Percentiles rank a stretch among this genome's conserved stretches.
Evolutionary conservation across 2,329 filamentous ascomycete species (phyloP).

Genomic region (Monilinia vaccinii-corymbosi): DNA sequence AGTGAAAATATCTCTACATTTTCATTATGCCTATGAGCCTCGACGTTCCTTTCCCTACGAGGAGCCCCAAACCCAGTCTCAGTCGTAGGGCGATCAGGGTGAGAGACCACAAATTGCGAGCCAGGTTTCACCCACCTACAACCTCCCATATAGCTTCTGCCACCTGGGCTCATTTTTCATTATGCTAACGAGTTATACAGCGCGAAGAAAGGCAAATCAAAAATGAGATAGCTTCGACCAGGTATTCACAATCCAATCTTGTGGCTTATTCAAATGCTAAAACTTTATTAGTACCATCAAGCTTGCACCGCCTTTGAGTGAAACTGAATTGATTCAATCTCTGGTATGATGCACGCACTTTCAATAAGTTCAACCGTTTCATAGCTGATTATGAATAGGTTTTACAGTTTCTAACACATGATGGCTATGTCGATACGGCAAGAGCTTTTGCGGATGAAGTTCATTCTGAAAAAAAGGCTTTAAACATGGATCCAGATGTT

Average conservation of each 20-base stretch:
- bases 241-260: slow-evolving; percentile 22
- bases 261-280: neutral
- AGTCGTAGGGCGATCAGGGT: too few relatives aligned
- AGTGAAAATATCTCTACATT: slow-evolving; percentile 24
- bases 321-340: slow-evolving; percentile 72
- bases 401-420: slow-evolving; percentile 84
- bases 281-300: slow-evolving; percentile 31
- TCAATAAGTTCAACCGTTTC: neutral
- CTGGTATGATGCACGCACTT: slow-evolving; percentile 46
- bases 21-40: neutral
- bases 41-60: too few relatives aligned
- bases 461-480: slow-evolving; percentile 58
- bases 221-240: slow-evolving; percentile 44
- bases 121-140: neutral
- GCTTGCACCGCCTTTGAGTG: slow-evolving; percentile 53
- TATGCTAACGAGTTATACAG: slow-evolving; percentile 14
- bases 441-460: slow-evolving; percentile 81
- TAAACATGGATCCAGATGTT: slow-evolving; percentile 48
- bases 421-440: slow-evolving; percentile 91
- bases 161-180: neutral
- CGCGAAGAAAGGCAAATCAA: slow-evolving; percentile 23
- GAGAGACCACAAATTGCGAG: too few relatives aligned
- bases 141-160: neutral
- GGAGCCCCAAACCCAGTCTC: too few relatives aligned
- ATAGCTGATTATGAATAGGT: slow-evolving; percentile 33